Base-by-base conservation (phyloP, 1,139 yeast genomes). In the Suhomyces taliae region DNA sequence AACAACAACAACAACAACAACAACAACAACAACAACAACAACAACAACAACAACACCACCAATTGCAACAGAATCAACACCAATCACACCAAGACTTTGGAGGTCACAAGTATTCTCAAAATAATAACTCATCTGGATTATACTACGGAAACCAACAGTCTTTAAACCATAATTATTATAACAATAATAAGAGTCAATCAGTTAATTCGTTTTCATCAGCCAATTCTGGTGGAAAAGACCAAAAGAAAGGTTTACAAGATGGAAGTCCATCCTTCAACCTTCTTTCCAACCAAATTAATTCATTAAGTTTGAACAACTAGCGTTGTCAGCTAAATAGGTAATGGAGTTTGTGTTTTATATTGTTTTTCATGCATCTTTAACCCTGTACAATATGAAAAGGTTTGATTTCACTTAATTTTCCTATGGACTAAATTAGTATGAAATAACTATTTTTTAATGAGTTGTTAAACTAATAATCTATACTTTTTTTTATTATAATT, bases 231-330 rank as follows among this genome's bases (percentile, higher is more conserved):
- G 34, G 36, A 12, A 45, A 40, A 15, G 45, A 37, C 34, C 42
- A 40, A 33, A 36, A 32, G 15, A 37, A 37, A 34, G 47, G 46
- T 5, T 26, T 42, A 31, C 45, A 41, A 34, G 48, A 55, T 38
- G 41, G 45, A 33, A 54, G 52, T 39, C 48, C 60, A n/a, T 47
- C 59, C 8, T 52, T 54, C 40, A 57, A 53, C 43, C 49, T 56
- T 39, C 66, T 68, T 45, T 53, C 62, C 38, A 59, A 54, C 46
- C 73, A 70, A 51, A 61, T 70, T 54, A 66, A 67, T 54, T 64
- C 72, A n/a, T 66, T 71, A 58, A 67, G 66, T 53, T 67, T 70
- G 56, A 66, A 67, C 54, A 46, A 53, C 36, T 46, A 36, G 24
- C 24, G 24, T 19, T 19, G 24, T 6, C 24, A 37, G n/a, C 24